These are phyloP conservation scores for Heterobasidion occidentale DNA, from an alignment of 1,284 basidiomycete genomes.

Conservation along the genomic window DNA sequence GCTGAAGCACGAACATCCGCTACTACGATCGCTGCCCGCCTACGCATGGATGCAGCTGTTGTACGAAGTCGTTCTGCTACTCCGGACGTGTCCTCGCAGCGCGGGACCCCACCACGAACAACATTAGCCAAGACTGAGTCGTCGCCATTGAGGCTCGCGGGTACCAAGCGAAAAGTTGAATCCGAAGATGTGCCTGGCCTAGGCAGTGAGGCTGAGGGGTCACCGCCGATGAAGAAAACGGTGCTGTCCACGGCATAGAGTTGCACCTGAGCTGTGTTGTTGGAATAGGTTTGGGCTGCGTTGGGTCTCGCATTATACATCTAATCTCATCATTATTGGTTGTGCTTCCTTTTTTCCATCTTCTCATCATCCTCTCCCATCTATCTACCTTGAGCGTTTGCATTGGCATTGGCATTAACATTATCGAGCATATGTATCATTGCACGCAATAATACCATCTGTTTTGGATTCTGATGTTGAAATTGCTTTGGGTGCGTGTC, in stretches of 20 bases:
- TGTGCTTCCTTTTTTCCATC: slow-evolving; percentile 1
- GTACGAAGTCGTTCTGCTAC: slow-evolving; percentile 73
- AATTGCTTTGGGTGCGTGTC: not conserved
- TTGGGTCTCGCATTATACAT: no score
- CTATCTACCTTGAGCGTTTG: not conserved
- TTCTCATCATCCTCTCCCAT: slow-evolving; percentile 4
- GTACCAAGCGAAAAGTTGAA: slow-evolving; percentile 67
- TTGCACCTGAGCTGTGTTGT: not conserved
- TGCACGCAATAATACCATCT: not conserved
- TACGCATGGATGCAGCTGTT: slow-evolving; percentile 42
- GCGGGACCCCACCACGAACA: slow-evolving; percentile 37
- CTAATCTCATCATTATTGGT: not conserved
- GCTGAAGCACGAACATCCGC: slow-evolving; percentile 66
- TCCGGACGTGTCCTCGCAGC: slow-evolving; percentile 41
- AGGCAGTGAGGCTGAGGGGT: slow-evolving; percentile 23
- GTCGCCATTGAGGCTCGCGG: slow-evolving; percentile 39
- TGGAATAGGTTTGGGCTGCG: not conserved
- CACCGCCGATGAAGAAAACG: slow-evolving; percentile 49
- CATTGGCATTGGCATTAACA: not conserved
- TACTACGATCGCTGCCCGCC: slow-evolving; percentile 52
- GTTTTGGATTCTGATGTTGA: not conserved
- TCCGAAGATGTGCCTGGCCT: slow-evolving; percentile 27
- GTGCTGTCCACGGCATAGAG: slow-evolving; percentile 9
- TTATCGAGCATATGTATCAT: not conserved
- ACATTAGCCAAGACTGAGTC: slow-evolving; percentile 23